A percentile compares a stretch with the other conserved stretches of the same genome.
phyloP scores from a whole-genome alignment of 1,139 yeast species.

The Yamadazyma kanchanaburiensis region DNA sequence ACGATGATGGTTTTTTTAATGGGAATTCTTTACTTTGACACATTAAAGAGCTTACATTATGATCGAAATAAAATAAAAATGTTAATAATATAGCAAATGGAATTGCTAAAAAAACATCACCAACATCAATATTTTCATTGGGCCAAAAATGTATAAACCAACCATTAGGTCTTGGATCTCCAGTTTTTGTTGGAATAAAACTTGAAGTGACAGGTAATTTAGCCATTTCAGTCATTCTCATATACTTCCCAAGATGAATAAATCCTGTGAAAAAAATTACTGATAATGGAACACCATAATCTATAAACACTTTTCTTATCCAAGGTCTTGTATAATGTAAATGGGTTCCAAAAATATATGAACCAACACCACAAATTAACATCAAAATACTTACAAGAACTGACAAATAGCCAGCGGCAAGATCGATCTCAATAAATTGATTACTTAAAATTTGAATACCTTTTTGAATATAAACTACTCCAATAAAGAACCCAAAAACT shows the following conservation, averaged over 20 bases:
- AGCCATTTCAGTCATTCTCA: slow-evolving; percentile 49
- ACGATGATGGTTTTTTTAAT: slow-evolving; percentile 78
- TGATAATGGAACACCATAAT: slow-evolving; percentile 79
- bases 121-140: slow-evolving; percentile 52
- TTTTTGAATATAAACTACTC: slow-evolving; percentile 85
- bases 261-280: slow-evolving; percentile 92
- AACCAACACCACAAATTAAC: slow-evolving; percentile 70
- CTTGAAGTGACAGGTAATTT: slow-evolving; percentile 69
- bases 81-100: slow-evolving; percentile 90
- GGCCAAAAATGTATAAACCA: slow-evolving; percentile 85
- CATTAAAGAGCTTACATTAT: slow-evolving; percentile 88
- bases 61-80: slow-evolving; percentile 86
- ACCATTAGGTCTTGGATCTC: slow-evolving; percentile 43
- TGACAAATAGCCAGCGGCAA: slow-evolving; percentile 70
- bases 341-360: slow-evolving; percentile 55
- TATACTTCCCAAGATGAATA: slow-evolving; percentile 80
- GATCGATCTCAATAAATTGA: slow-evolving; percentile 53
- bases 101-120: slow-evolving; percentile 79
- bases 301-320: slow-evolving; percentile 69
- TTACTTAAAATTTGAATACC: slow-evolving; percentile 77
- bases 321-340: slow-evolving; percentile 59
- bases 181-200: slow-evolving; percentile 65
- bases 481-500: slow-evolving; percentile 88
- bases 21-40: slow-evolving; percentile 85
- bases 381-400: slow-evolving; percentile 69